Conservation (phyloP, 495 filamentous ascomycete genomes). For the Neurospora tetrasperma region DNA sequence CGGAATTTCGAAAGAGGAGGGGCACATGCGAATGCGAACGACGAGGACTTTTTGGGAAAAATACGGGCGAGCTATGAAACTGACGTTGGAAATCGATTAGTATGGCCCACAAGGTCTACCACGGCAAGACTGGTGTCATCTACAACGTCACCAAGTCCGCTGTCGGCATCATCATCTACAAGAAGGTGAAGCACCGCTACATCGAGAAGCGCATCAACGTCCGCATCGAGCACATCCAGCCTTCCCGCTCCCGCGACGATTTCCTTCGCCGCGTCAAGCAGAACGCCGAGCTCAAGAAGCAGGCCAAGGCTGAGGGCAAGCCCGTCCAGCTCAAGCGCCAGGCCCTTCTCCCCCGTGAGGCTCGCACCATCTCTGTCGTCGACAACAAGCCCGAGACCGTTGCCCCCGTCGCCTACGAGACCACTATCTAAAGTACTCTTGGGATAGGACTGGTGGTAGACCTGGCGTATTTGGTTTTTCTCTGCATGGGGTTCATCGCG, state of each 20-base stretch:
- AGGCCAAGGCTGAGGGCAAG: constrained; percentile 82
- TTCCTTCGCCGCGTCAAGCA: constrained; percentile 94
- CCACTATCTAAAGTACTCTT: constrained; percentile 67
- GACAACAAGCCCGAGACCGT: constrained; percentile 84
- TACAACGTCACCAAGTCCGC: constrained; percentile 96
- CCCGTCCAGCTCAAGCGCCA: constrained; percentile 87
- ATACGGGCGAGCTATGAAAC: constrained; percentile 2
- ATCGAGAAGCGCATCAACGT: constrained; percentile 99
- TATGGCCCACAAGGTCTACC: constrained; percentile 99
- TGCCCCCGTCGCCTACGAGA: constrained; percentile 89
- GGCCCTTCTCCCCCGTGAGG: constrained; percentile 67
- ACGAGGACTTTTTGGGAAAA: constrained; percentile 1
- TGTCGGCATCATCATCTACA: constrained; percentile 97
- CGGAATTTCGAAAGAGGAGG: neutral
- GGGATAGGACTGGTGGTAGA: constrained; percentile 17
- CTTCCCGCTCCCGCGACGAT: constrained; percentile 86
- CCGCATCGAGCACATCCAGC: constrained; percentile 92
- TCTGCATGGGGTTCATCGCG: constrained; percentile 31
- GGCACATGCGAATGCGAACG: neutral
- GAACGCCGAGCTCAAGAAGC: constrained; percentile 81
- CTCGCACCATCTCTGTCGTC: constrained; percentile 62
- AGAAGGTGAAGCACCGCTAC: constrained; percentile 95
- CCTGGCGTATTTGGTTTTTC: constrained; percentile 25
- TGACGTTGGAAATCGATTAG: constrained; percentile 38
- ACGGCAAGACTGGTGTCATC: constrained; percentile 95